These are phyloP conservation scores for Mycena citricolor DNA, from an alignment of 1,284 basidiomycete species.

Conservation along the genomic window DNA sequence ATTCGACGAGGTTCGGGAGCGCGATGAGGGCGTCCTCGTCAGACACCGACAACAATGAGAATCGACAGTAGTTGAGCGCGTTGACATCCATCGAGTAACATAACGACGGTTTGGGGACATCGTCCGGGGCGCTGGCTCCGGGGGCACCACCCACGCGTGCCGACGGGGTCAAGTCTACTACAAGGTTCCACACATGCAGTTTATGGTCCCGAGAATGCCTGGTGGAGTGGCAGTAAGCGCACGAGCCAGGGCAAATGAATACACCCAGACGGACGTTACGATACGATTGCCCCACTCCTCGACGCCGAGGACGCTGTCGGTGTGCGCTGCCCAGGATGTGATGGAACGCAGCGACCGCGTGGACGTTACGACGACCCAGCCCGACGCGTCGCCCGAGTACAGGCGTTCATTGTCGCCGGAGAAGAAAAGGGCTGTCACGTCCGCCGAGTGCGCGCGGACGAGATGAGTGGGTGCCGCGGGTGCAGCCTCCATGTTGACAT, in stretches of 20 bases:
- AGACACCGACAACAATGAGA: conserved; percentile 32
- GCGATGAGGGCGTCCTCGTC: conserved; percentile 50
- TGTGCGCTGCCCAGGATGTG: conserved; percentile 76
- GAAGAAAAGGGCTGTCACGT: conserved; percentile 57
- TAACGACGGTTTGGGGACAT: conserved; percentile 50
- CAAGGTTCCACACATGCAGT: conserved; percentile 65
- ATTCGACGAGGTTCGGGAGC: conserved; percentile 85
- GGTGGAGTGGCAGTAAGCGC: conserved; percentile 8
- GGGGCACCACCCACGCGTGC: conserved; percentile 56
- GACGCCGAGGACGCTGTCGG: conserved; percentile 71
- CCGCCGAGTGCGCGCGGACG: conserved; percentile 68
- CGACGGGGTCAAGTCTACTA: conserved; percentile 42
- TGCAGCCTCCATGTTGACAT: conserved; percentile 18
- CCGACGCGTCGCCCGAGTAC: conserved; percentile 79
- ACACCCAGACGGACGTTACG: conserved; percentile 59
- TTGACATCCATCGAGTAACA: conserved; percentile 79
- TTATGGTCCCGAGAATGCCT: conserved; percentile 89
- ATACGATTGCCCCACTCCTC: conserved; percentile 67
- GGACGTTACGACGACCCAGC: conserved; percentile 70
- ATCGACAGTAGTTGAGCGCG: conserved; percentile 87
- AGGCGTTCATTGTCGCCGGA: conserved; percentile 73
- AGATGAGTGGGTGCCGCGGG: conserved; percentile 67
- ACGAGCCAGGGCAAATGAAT: not conserved
- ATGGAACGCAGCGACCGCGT: conserved; percentile 70
- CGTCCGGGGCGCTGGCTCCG: conserved; percentile 46